Conservation (phyloP, 345 rosid species). For the Citrus unshiu region DNA sequence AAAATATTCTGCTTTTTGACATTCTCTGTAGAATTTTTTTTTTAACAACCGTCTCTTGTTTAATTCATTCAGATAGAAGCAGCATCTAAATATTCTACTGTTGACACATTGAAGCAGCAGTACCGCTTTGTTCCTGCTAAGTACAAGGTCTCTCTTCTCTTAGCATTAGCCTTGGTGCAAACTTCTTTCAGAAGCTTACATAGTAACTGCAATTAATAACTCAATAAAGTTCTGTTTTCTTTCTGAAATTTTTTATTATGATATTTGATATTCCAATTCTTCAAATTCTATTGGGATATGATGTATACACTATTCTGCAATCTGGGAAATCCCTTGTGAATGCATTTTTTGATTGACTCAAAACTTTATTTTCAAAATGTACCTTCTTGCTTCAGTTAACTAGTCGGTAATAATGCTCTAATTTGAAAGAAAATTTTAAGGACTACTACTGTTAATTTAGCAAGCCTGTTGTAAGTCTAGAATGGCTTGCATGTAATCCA, state of each 20-base stretch:
- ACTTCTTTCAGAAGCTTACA: background rate
- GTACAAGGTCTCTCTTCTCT: slow-evolving; percentile 58
- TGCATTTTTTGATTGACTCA: background rate
- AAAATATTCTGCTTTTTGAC: background rate
- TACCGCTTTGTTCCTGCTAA: slow-evolving; percentile 73
- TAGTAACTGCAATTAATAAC: background rate
- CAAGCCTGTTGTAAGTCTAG: background rate
- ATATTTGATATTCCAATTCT: background rate
- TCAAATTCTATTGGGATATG: background rate
- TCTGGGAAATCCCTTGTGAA: background rate
- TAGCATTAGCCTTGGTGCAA: background rate
- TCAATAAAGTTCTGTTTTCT: background rate
- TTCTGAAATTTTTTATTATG: background rate
- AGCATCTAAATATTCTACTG: slow-evolving; percentile 88
- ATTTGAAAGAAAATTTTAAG: background rate
- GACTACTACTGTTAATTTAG: background rate
- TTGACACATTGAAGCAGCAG: slow-evolving; percentile 86
- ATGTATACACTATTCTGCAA: background rate
- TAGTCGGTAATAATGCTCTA: background rate
- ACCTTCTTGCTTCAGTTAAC: background rate
- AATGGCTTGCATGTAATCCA: background rate
- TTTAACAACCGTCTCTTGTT: slow-evolving; percentile 10
- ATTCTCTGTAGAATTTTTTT: background rate
- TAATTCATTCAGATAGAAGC: slow-evolving; percentile 72
- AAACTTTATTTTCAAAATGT: background rate